A percentile compares a stretch with the other conserved stretches of the same genome.
phyloP scores from a whole-genome alignment of 75 land plant species.

The Gnetum montanum region DNA sequence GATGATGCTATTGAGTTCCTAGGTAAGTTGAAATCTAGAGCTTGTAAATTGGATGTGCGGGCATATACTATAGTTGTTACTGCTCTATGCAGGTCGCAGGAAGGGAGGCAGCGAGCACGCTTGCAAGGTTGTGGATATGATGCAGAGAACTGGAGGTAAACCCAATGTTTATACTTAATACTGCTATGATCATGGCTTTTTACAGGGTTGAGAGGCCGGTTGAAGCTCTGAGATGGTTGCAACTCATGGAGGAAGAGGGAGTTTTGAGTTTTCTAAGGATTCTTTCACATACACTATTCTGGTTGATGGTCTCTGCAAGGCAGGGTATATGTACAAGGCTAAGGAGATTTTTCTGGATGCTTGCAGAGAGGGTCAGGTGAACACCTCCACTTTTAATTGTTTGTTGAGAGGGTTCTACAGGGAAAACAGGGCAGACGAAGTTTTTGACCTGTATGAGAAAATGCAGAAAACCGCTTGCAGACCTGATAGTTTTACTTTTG shows the following conservation, averaged over 20 bases:
- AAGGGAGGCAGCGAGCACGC: slow-evolving; percentile 8
- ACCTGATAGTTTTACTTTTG: slow-evolving; percentile 12
- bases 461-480: slow-evolving; percentile 9
- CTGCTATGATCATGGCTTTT: slow-evolving; percentile 8
- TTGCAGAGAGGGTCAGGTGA: slow-evolving; percentile 18
- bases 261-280: slow-evolving; percentile 14
- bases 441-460: background rate
- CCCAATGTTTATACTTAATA: slow-evolving; percentile 21
- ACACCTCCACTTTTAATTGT: slow-evolving; percentile 23
- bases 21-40: slow-evolving; percentile 3
- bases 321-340: slow-evolving; percentile 18
- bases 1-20: slow-evolving; percentile 9
- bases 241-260: slow-evolving; percentile 11
- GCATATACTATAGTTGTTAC: slow-evolving; percentile 13
- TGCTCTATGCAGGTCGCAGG: slow-evolving; percentile 17
- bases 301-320: slow-evolving; percentile 26
- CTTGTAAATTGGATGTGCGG: slow-evolving; percentile 6
- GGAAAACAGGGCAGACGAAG: slow-evolving; percentile 12
- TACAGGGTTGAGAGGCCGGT: slow-evolving; percentile 6
- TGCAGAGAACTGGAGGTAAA: slow-evolving; percentile 8
- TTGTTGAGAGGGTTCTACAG: slow-evolving; percentile 13
- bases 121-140: slow-evolving; percentile 7
- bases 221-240: slow-evolving; percentile 4
- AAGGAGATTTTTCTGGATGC: slow-evolving; percentile 26
- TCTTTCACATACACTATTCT: slow-evolving; percentile 32